phyloP scores from a whole-genome alignment of 805 yeast genomes.

The Hyphopichia homilentoma region DNA sequence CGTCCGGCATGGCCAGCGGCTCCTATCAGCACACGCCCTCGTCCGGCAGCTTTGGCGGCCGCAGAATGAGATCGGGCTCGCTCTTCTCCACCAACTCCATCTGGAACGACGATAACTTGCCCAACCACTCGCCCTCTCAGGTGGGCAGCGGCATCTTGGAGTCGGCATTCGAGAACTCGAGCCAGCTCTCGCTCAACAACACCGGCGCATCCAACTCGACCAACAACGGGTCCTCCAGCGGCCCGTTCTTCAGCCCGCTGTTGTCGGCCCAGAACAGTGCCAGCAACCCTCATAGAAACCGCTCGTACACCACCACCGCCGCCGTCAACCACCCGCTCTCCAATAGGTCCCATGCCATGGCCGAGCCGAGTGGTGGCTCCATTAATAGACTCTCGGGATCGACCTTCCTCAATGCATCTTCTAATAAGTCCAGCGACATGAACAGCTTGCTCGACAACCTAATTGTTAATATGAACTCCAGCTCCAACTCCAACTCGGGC shows the following conservation, averaged over 20 bases:
- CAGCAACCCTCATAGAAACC: slow-evolving; percentile 26
- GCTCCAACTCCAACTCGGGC: slow-evolving; percentile 4
- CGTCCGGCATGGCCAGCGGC: not conserved
- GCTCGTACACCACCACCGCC: slow-evolving; percentile 53
- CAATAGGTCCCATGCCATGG: slow-evolving; percentile 7
- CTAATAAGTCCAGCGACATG: slow-evolving; percentile 22
- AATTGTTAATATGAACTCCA: slow-evolving; percentile 18
- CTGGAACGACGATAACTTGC: slow-evolving; percentile 50
- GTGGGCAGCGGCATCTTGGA: slow-evolving; percentile 11
- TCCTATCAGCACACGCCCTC: not conserved
- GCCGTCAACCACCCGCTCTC: slow-evolving; percentile 12
- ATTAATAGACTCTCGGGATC: slow-evolving; percentile 16
- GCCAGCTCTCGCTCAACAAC: slow-evolving; percentile 11
- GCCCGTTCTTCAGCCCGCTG: slow-evolving; percentile 4
- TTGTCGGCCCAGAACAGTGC: slow-evolving; percentile 6
- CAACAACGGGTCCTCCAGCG: slow-evolving; percentile 8
- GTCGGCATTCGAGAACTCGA: slow-evolving; percentile 5
- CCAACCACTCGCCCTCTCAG: slow-evolving; percentile 14
- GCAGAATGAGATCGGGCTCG: slow-evolving; percentile 56
- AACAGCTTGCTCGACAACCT: slow-evolving; percentile 29
- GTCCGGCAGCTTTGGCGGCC: slow-evolving; percentile 2
- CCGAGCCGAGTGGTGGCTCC: not conserved
- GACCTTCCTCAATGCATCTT: slow-evolving; percentile 17
- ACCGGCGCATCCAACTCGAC: slow-evolving; percentile 2
- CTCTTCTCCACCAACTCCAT: slow-evolving; percentile 49